Evolutionary conservation across 75 land plant species (phyloP), one percentile per base, ranked within the genome.

Genomic region (Selaginella moellendorffii): DNA sequence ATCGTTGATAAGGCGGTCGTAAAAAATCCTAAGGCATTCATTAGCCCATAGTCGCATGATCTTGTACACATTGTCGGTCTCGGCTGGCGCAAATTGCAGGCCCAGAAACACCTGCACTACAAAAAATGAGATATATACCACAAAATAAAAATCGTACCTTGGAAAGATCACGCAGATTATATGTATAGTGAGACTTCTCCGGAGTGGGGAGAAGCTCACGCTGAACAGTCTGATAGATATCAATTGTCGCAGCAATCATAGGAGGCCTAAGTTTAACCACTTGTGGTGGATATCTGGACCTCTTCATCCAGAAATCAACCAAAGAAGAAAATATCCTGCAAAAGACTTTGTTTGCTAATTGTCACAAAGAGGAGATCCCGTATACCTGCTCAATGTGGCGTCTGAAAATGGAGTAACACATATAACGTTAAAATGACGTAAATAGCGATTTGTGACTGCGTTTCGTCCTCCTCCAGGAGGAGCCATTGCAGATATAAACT

Each of bases 381-480:
- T 14, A n/a, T 58, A 71, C 73, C 73, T 71, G 25, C 52, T 26
- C 29, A 71, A 51, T 2, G 68, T 71, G 63, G 59, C 30, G 26
- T 71, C 73, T 1, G 73, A 71, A 28, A 71, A 71, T 52, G 73
- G 67, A 26, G 73, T 71, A 14, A 65, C 63, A 56, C 67, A 64
- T 28, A 71, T 25, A 29, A 71, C 73, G 30, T 53, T 64, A 27
- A 65, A 71, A 30, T 71, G 73, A 14, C 73, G 67, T 14, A 71
- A 59, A 59, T 71, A 71, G 12, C 73, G 67, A 30, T 71, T 71
- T 1, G 73, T 71, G 26, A 71, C 73, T 9, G 73, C 58, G 29
- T 71, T 71, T 36, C 53, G 63, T 1, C 73, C 73, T 67, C 73
- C 73, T 2, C 73, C 73, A 28, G 73, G 73, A n/a, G 73, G 73